phyloP scores from a whole-genome alignment of 495 filamentous ascomycete species.

The Paragyromitra xinjiangensis region DNA sequence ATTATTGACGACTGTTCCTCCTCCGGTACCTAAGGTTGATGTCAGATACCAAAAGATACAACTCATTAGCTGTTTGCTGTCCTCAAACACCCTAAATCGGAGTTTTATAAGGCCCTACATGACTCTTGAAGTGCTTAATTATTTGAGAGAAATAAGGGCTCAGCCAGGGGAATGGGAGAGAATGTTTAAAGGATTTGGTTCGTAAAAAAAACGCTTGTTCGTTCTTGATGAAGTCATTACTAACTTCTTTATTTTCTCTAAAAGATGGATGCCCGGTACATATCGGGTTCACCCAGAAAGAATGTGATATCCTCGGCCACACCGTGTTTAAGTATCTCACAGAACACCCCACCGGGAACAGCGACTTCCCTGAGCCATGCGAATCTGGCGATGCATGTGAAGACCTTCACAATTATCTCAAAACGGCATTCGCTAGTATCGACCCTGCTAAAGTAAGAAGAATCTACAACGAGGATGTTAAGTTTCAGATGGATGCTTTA shows the following conservation, averaged over 20 bases:
- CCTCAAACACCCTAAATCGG: background rate
- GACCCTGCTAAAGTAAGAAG: background rate
- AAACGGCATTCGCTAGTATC: constrained; percentile 14
- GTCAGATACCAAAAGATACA: background rate
- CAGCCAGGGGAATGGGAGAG: constrained; percentile 19
- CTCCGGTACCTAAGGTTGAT: background rate
- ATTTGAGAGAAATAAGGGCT: constrained; percentile 8
- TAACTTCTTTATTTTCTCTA: background rate
- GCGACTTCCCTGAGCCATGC: constrained; percentile 1
- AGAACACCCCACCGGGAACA: background rate
- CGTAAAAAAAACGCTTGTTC: background rate
- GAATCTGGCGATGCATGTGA: constrained; percentile 13
- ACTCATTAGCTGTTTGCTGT: background rate
- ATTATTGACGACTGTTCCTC: background rate
- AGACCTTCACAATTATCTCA: constrained; percentile 22
- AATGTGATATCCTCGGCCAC: constrained; percentile 28
- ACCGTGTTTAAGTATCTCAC: constrained; percentile 5
- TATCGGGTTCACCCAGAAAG: constrained; percentile 40
- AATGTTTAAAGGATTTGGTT: constrained; percentile 28
- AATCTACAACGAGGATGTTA: background rate
- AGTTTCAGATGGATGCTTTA: background rate
- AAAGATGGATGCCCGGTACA: constrained; percentile 46
- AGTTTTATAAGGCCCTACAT: constrained; percentile 38
- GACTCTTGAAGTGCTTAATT: constrained; percentile 2
- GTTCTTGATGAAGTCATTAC: background rate